Evolutionary conservation across 2,329 filamentous ascomycete species (phyloP), one percentile per base, ranked within the genome.

Genomic region (Blastomyces parvus): DNA sequence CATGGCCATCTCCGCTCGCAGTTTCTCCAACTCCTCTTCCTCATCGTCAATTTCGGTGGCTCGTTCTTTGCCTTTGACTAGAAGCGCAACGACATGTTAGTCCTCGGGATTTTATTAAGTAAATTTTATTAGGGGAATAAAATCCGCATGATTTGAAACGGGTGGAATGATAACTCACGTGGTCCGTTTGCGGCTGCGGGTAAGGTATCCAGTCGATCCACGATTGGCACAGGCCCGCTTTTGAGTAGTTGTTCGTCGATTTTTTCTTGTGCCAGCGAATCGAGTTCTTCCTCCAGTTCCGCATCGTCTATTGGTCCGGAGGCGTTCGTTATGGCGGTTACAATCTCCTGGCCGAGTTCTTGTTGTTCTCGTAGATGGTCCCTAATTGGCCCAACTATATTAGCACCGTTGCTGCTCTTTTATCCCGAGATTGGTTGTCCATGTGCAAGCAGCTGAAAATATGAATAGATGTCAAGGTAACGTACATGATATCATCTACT

Each of bases 1-100:
- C 88, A 97, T 96, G 68, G 92, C 92, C 93, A 97, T 97, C 78
- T 97, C 93, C 44, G 91, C 92, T 75, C 96, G 91, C 69, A 99
- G 78, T 79, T 94, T 97, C 77, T 88, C 86, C 73, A 97, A 81
- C 80, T 97, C 93, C 71, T 88, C 93, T 77, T 97, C 93, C 74
- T 97, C 94, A 82, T 97, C 93, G 76, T 97, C 93, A 76, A 97
- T 92, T 76, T 96, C 91, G 73, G 89, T 86, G 53, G 53, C 74
- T 72, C 69, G 79, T 78, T 68, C 79, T 76, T 79, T 80, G 66
- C 77, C 76, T 74, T 77, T 78, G 69, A 77, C 78, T 80, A 68
- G 65, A 65, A 50, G 50, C 40, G 52, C 6, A 9, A 67, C 67
- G 30, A 56, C 53, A 64, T 61, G 60, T 63, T 30, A 65, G 65